Evolutionary conservation across 768 basidiomycete species (phyloP).

Genomic region (Trametes cinnabarina): DNA sequence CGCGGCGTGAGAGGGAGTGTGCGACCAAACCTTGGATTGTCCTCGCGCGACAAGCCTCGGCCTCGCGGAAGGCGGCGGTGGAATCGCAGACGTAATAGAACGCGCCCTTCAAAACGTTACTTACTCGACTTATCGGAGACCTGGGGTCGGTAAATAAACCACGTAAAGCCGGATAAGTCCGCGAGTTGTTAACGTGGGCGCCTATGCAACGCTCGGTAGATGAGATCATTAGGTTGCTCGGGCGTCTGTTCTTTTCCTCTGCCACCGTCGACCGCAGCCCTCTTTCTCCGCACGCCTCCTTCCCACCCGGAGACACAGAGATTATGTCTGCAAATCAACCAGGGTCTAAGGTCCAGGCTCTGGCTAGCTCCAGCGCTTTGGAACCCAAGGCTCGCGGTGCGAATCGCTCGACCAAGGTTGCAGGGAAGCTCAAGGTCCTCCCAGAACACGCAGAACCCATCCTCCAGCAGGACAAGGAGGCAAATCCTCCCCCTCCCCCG

Average conservation of each 20-base stretch:
- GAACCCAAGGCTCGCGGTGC: constrained; percentile 67
- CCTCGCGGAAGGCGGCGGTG: neutral
- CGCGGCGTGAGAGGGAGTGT: constrained; percentile 1
- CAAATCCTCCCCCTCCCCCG: constrained; percentile 18
- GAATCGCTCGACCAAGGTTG: constrained; percentile 76
- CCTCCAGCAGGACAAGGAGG: constrained; percentile 24
- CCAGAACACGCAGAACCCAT: constrained; percentile 75
- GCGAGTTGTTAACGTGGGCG: neutral
- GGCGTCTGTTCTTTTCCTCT: neutral
- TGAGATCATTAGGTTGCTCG: constrained; percentile 15
- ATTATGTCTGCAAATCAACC: constrained; percentile 24
- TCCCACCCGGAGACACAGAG: neutral
- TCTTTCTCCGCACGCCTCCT: neutral
- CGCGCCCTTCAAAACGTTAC: neutral
- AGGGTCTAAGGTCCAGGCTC: constrained; percentile 5
- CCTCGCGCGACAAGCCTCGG: too few species aligned
- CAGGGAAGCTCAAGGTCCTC: constrained; percentile 84
- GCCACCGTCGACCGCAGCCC: neutral
- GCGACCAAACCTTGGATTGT: neutral
- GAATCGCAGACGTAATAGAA: constrained; percentile 4
- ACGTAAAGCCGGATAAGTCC: neutral
- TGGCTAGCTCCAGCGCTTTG: constrained; percentile 11
- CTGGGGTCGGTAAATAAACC: neutral
- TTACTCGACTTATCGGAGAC: neutral
- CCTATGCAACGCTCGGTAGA: too few species aligned